These are phyloP conservation scores for Jaltomata sinuosa DNA, from an alignment of 257 asterid genomes.

Conservation along the genomic window DNA sequence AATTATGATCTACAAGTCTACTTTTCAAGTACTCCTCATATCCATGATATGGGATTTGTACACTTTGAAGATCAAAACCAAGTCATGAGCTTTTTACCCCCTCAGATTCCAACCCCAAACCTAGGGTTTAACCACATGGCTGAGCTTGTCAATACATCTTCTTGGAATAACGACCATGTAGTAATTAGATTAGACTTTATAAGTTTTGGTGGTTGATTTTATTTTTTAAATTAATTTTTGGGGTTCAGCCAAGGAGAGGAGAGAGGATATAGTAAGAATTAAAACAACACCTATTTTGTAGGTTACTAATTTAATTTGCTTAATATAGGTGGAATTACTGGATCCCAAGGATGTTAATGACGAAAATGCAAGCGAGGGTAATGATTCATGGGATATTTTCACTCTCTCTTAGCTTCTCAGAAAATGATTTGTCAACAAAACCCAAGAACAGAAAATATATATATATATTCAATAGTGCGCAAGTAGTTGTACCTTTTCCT, in stretches of 20 bases:
- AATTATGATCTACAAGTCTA: slow-evolving; percentile 36
- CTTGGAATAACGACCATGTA: slow-evolving; percentile 74
- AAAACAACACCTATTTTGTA: background rate
- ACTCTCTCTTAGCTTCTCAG: background rate
- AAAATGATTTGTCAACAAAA: background rate
- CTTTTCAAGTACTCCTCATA: slow-evolving; percentile 22
- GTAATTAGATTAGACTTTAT: too few relatives aligned
- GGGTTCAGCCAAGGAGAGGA: background rate
- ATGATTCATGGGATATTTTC: slow-evolving; percentile 52
- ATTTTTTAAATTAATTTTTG: too few relatives aligned
- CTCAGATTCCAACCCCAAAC: slow-evolving; percentile 17
- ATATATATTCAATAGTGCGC: too few relatives aligned
- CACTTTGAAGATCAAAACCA: slow-evolving; percentile 52
- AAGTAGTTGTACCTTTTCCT: too few relatives aligned
- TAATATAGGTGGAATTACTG: slow-evolving; percentile 40
- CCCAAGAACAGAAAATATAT: too few relatives aligned
- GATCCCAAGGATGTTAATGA: slow-evolving; percentile 47
- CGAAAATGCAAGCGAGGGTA: slow-evolving; percentile 45
- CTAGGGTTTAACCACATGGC: slow-evolving; percentile 33
- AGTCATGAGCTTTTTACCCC: slow-evolving; percentile 41
- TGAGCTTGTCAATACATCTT: slow-evolving; percentile 28
- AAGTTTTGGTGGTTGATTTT: background rate
- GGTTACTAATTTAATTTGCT: background rate
- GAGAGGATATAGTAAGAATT: background rate
- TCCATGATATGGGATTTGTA: slow-evolving; percentile 65